Percentiles rank a stretch among this genome's conserved stretches.
phyloP scores from a whole-genome alignment of 2,329 filamentous ascomycete species.

The Trichoderma hamatum region DNA sequence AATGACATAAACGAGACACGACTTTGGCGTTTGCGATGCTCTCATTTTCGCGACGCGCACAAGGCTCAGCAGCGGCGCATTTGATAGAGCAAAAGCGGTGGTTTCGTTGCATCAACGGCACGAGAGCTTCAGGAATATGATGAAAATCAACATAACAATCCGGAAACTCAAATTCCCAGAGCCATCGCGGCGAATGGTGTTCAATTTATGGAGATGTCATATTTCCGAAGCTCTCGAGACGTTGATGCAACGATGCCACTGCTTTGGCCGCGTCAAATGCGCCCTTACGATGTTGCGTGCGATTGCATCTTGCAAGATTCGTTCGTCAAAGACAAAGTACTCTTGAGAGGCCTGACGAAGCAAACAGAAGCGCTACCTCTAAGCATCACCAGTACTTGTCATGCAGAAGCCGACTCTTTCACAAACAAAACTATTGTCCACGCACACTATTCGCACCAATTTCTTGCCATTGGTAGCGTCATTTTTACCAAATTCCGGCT shows the following conservation, averaged over 20 bases:
- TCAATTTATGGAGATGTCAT: not conserved
- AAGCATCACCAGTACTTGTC: not conserved
- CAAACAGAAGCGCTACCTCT: not conserved
- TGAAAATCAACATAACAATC: not conserved
- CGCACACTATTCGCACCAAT: not conserved
- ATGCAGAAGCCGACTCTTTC: not conserved
- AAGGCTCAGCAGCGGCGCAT: not conserved
- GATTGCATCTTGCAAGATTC: not conserved
- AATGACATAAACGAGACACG: not conserved
- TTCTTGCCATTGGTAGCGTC: not conserved
- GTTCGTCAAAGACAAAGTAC: not conserved
- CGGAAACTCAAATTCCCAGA: not conserved
- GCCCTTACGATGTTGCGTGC: not conserved
- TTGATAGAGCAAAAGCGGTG: not conserved
- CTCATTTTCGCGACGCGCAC: not conserved
- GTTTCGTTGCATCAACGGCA: not conserved
- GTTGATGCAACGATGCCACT: not conserved
- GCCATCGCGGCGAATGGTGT: not conserved
- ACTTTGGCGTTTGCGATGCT: not conserved
- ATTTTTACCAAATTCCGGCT: not conserved
- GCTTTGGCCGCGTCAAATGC: not conserved
- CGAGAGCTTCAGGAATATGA: not conserved
- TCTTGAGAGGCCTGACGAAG: not conserved
- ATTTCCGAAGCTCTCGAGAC: not conserved
- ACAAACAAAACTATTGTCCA: not conserved